phyloP scores from a whole-genome alignment of 495 filamentous ascomycete genomes.

The Penicillium samsonianum region DNA sequence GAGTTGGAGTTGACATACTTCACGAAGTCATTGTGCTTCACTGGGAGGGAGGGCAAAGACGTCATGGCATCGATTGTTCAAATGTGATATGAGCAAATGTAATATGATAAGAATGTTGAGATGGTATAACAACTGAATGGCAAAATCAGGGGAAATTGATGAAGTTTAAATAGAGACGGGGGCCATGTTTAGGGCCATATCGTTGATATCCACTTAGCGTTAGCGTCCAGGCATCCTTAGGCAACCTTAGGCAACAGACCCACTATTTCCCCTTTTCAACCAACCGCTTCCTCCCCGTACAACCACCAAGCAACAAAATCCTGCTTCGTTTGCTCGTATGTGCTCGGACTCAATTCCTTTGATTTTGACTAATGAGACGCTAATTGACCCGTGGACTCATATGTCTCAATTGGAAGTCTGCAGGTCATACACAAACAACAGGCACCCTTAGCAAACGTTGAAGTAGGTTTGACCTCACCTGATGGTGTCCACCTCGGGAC shows the following conservation, averaged over 20 bases:
- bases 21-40: constrained; percentile 5
- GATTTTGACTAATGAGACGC: too few species aligned
- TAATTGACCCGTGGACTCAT: too few species aligned
- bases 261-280: not conserved
- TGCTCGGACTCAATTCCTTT: too few species aligned
- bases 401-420: too few species aligned
- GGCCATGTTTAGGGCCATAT: not conserved
- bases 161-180: not conserved
- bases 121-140: not conserved
- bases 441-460: too few species aligned
- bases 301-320: not conserved
- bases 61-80: not conserved
- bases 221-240: constrained; percentile 2
- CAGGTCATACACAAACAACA: too few species aligned
- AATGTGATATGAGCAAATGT: too few species aligned
- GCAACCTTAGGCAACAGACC: constrained; percentile 9
- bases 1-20: constrained; percentile 1
- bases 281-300: not conserved
- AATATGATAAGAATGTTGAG: not conserved
- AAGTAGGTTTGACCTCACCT: too few species aligned
- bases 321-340: too few species aligned
- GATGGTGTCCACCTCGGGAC: too few species aligned
- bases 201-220: not conserved
- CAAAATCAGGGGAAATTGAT: not conserved
- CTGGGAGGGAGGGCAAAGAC: not conserved